Evolutionary conservation across 106 monocot genomes (phyloP).

Genomic region (Platanthera zijinensis): DNA sequence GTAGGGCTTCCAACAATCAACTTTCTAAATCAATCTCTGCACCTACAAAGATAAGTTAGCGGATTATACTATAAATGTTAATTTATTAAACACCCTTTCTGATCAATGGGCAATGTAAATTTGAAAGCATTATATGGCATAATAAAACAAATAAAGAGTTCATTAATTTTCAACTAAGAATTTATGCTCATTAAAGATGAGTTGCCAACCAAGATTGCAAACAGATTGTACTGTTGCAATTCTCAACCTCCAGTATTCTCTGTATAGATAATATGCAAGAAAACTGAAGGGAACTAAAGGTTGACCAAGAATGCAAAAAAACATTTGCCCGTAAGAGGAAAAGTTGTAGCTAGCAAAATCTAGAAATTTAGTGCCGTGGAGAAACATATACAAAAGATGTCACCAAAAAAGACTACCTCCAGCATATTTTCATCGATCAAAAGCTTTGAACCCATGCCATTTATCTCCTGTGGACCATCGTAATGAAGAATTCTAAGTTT

Average conservation of each 20-base stretch:
- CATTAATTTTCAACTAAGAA: neutral
- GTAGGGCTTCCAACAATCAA: neutral
- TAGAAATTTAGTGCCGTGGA: neutral
- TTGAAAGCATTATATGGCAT: neutral
- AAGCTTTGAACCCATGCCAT: constrained; percentile 19
- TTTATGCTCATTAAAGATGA: neutral
- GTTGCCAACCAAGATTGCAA: neutral
- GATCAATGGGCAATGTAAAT: neutral
- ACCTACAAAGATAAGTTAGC: neutral
- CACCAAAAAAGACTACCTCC: constrained; percentile 23
- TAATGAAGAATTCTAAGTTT: constrained; percentile 81
- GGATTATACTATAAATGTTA: neutral
- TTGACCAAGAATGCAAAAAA: neutral
- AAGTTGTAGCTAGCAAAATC: neutral
- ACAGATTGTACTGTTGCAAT: neutral
- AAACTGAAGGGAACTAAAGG: neutral
- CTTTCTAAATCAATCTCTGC: neutral
- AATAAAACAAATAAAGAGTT: neutral
- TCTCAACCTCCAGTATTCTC: neutral
- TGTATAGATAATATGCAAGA: neutral
- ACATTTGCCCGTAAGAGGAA: neutral
- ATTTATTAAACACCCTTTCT: too few species aligned
- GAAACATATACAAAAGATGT: neutral
- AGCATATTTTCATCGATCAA: constrained; percentile 54
- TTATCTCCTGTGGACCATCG: constrained; percentile 35